Conservation (phyloP, 352 stramenopile species). For the Globisporangium paroecandrum region DNA sequence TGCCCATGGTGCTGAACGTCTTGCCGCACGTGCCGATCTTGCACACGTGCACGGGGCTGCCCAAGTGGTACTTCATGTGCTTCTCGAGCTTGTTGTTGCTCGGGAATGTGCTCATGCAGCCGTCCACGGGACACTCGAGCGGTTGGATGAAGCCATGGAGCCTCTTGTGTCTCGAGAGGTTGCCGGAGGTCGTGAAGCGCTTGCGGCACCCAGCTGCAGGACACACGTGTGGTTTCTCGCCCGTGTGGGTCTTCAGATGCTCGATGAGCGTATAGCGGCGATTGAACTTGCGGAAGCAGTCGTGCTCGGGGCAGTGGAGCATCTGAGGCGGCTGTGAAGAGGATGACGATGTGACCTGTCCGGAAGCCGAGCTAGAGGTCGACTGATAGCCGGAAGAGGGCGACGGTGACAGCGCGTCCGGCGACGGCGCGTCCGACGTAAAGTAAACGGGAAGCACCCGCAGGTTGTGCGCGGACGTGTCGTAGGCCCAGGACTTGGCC, state of each 20-base stretch:
- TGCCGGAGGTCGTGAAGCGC: constrained; percentile 53
- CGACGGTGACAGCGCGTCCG: neutral
- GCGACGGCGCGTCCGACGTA: neutral
- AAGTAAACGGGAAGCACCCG: neutral
- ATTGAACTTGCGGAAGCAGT: constrained; percentile 30
- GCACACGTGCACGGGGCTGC: constrained; percentile 42
- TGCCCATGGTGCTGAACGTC: constrained; percentile 56
- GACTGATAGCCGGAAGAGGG: neutral
- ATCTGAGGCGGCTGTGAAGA: constrained; percentile 3
- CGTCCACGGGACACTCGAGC: constrained; percentile 32
- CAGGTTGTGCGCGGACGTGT: neutral
- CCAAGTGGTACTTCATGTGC: constrained; percentile 48
- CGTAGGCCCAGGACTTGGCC: constrained; percentile 11
- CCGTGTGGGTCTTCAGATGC: constrained; percentile 55
- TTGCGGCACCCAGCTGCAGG: constrained; percentile 37
- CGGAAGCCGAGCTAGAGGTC: neutral
- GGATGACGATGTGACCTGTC: neutral
- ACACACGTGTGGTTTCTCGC: constrained; percentile 48
- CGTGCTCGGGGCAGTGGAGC: constrained; percentile 25
- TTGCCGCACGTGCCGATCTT: constrained; percentile 44
- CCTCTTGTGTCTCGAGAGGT: constrained; percentile 54
- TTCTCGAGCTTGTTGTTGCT: constrained; percentile 45
- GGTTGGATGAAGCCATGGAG: constrained; percentile 43
- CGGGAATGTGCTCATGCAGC: constrained; percentile 37
- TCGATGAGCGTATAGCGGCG: constrained; percentile 48